These are phyloP conservation scores for Globisporangium lucens DNA, from an alignment of 352 stramenopile species.

Conservation along the genomic window DNA sequence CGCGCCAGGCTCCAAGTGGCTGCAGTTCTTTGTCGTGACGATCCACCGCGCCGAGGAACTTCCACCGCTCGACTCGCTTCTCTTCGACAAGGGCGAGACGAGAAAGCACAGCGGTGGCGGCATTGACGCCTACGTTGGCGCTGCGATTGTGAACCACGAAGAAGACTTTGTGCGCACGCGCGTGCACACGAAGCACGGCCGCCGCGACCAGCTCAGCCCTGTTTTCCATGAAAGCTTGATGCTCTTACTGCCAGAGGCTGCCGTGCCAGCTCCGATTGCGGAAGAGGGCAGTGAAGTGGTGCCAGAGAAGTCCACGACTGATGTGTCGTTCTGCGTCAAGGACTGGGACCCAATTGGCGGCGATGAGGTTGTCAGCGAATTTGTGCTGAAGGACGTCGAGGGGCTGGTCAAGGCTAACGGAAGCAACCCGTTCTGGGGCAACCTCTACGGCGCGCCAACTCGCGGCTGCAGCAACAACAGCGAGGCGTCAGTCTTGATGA, in stretches of 20 bases:
- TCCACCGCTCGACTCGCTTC: slow-evolving; percentile 52
- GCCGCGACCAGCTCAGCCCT: slow-evolving; percentile 51
- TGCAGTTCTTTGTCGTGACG: slow-evolving; percentile 56
- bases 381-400: slow-evolving; percentile 42
- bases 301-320: background rate
- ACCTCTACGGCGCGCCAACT: slow-evolving; percentile 69
- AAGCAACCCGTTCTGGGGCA: slow-evolving; percentile 61
- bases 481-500: slow-evolving; percentile 49
- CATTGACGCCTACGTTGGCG: slow-evolving; percentile 68
- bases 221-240: slow-evolving; percentile 72
- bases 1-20: slow-evolving; percentile 35
- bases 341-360: slow-evolving; percentile 66
- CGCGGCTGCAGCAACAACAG: slow-evolving; percentile 45
- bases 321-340: slow-evolving; percentile 52
- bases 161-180: slow-evolving; percentile 57
- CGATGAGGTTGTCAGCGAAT: slow-evolving; percentile 59
- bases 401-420: slow-evolving; percentile 25
- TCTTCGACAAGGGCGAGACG: slow-evolving; percentile 45
- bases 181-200: slow-evolving; percentile 59
- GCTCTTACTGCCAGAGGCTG: slow-evolving; percentile 34
- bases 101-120: slow-evolving; percentile 45
- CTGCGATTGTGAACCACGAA: slow-evolving; percentile 26
- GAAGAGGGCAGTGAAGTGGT: background rate
- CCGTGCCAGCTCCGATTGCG: slow-evolving; percentile 12
- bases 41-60: slow-evolving; percentile 65